Evolutionary conservation across 768 basidiomycete species (phyloP).

Genomic region (Pholiota conissans): DNA sequence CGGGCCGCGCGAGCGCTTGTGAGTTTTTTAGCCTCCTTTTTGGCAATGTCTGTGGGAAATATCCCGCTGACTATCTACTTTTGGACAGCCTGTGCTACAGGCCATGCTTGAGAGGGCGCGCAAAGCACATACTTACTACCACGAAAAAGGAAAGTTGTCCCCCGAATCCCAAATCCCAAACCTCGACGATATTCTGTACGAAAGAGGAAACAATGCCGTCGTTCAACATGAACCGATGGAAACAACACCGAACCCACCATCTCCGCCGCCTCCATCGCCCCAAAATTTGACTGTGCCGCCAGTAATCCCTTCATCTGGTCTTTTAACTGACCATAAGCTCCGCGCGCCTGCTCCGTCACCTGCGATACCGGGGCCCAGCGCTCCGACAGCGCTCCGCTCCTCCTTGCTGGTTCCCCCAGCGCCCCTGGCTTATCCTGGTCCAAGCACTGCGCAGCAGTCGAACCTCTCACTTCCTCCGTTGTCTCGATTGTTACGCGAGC

Average conservation of each 20-base stretch:
- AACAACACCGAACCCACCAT: background rate
- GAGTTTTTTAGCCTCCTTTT: constrained; percentile 10
- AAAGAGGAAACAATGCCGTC: constrained; percentile 32
- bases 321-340: background rate
- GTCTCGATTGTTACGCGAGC: background rate
- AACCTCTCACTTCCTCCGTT: background rate
- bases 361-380: background rate
- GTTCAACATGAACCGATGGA: constrained; percentile 11
- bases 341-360: background rate
- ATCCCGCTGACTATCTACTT: background rate
- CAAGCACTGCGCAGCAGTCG: background rate
- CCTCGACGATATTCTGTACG: constrained; percentile 36
- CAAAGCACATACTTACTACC: constrained; percentile 23
- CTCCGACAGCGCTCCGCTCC: background rate
- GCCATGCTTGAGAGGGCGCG: constrained; percentile 43
- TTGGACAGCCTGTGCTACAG: constrained; percentile 43
- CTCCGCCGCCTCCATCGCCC: background rate
- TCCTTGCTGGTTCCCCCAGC: background rate
- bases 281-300: background rate
- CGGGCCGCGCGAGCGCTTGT: constrained; percentile 54
- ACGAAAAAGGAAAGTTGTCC: constrained; percentile 14
- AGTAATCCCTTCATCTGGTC: background rate
- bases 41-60: background rate
- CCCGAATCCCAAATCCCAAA: constrained; percentile 10
- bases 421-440: background rate